A percentile compares a stretch with the other conserved stretches of the same genome.
phyloP scores from a whole-genome alignment of 257 asterid species.

The Marsdenia floribunda region DNA sequence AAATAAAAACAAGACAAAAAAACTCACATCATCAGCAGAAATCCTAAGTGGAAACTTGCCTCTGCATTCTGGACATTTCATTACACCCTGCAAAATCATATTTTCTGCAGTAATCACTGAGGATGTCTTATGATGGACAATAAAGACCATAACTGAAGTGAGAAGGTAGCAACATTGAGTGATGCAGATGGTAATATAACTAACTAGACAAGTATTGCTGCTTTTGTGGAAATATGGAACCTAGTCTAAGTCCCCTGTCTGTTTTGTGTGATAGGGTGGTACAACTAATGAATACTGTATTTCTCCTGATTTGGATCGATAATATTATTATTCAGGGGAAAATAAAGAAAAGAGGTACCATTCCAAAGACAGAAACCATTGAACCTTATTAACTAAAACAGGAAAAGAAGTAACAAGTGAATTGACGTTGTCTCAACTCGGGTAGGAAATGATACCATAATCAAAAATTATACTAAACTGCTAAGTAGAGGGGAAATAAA shows the following conservation, averaged over 20 bases:
- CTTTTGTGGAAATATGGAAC: not conserved
- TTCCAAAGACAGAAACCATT: not conserved
- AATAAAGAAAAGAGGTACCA: too few species aligned
- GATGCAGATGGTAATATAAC: not conserved
- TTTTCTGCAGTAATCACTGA: constrained; percentile 18
- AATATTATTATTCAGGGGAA: too few species aligned
- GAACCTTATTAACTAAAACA: not conserved
- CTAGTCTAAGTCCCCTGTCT: not conserved
- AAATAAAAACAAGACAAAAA: constrained; percentile 17
- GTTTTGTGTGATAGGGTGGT: not conserved
- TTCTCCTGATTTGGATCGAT: not conserved
- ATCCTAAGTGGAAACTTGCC: constrained; percentile 70
- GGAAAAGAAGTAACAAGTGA: not conserved
- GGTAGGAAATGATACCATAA: not conserved
- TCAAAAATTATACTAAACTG: not conserved
- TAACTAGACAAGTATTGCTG: not conserved
- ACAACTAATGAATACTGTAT: not conserved
- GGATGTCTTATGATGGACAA: constrained; percentile 8
- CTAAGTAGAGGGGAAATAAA: constrained; percentile 11
- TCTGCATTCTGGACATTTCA: constrained; percentile 96
- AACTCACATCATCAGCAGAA: constrained; percentile 94
- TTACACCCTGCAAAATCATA: constrained; percentile 75
- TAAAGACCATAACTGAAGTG: not conserved
- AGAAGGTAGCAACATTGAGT: not conserved
- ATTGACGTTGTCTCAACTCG: not conserved